Evolutionary conservation across 371 early-diverging fungal species (phyloP).

Genomic region (Saksenaea vasiformis): DNA sequence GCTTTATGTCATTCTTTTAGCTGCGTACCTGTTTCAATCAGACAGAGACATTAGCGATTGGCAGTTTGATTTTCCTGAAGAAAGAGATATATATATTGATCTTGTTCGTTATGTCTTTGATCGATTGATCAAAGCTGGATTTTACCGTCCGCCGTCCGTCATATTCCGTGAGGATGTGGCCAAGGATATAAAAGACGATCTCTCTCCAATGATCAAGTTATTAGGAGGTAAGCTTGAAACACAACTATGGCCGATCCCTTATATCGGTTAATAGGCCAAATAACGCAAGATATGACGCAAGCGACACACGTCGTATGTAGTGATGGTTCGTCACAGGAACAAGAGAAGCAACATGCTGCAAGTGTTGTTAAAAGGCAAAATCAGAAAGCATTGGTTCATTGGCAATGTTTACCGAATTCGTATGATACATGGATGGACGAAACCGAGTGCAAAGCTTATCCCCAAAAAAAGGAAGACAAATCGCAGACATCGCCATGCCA

Average conservation of each 20-base stretch:
- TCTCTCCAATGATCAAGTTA: constrained; percentile 32
- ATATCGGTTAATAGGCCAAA: constrained; percentile 27
- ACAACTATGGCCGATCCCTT: neutral
- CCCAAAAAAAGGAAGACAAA: neutral
- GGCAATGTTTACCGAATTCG: constrained; percentile 77
- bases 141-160: constrained; percentile 44
- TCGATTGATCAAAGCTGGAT: constrained; percentile 31
- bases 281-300: constrained; percentile 28
- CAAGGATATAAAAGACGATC: constrained; percentile 38
- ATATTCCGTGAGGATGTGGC: constrained; percentile 50
- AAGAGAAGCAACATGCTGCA: constrained; percentile 33
- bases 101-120: constrained; percentile 46
- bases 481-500: constrained; percentile 55
- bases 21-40: constrained; percentile 58
- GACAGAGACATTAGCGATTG: constrained; percentile 51
- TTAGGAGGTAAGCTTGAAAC: constrained; percentile 50
- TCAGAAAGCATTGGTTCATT: constrained; percentile 63
- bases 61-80: constrained; percentile 55
- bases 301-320: constrained; percentile 67
- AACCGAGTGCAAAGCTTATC: constrained; percentile 41
- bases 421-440: constrained; percentile 67
- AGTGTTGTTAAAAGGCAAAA: constrained; percentile 39
- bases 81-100: constrained; percentile 35
- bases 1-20: constrained; percentile 49
- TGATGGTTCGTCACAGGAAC: constrained; percentile 15